Base-by-base conservation (phyloP, 108 stramenopile species). In the Nitzschia sp. region DNA sequence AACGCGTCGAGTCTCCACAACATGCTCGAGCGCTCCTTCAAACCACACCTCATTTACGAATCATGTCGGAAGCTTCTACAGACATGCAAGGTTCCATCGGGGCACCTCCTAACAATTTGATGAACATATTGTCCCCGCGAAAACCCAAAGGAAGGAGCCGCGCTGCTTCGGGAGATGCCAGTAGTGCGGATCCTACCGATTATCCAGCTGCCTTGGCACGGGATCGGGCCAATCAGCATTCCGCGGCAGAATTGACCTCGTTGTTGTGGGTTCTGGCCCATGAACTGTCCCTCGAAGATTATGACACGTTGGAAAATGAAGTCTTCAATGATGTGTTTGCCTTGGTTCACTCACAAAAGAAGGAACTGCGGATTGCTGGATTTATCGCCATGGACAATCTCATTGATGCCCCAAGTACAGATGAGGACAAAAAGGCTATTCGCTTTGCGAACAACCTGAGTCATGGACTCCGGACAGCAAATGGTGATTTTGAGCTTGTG, bases 391-490 rank as follows among this genome's bases (percentile, higher is more conserved):
- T 95, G 22, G 90, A 92, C 72, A 86, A 86, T 26, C 76, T 95
- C 6, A 68, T 95, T 24, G 85, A 79, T 46, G 87, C 89, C 0
- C 94, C 93, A 6, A 85, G 86, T 61, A 88, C 90, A 10, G 90
- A 96, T 24, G 94, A 95, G 54, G 86, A 90, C 61, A 86, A 86
- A 61, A 96, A 96, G 77, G 81, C 91, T 6, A 95, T 94, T 70
- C 87, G 93, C 25, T 96, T 97, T 67, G 95, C 95, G 21, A 92
- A 96, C 58, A 88, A 84, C 11, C 77, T 98, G 10, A 84, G 83
- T 60, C 73, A 85, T 48, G 90, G 89, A 19, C 74, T 91, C 21
- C 76, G 89, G 51, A 61, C 79, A 9, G 65, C 89, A 1, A 29
- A 74, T 44, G 89, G 76, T 5, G 87, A 94, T 72, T 95, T 79